These are phyloP conservation scores for Thuidium tamariscinum DNA, from an alignment of 225 moss, liverwort and hornwort genomes.

Conservation along the genomic window DNA sequence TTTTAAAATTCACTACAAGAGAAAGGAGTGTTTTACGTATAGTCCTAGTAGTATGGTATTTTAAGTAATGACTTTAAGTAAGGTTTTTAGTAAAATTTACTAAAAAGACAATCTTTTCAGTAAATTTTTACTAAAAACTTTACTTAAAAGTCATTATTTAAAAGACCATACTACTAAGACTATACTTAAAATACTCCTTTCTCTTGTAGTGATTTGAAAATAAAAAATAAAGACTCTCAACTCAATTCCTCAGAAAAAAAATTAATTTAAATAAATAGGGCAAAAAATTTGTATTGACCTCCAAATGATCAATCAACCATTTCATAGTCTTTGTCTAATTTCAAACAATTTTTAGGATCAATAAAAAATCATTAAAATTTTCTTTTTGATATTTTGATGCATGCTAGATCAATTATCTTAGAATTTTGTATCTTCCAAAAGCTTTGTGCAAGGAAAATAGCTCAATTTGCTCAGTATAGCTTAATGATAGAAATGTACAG, in stretches of 20 bases:
- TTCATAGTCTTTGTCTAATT: fast-evolving
- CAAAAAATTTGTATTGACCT: neutral
- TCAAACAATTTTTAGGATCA: fast-evolving
- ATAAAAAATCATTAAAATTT: neutral
- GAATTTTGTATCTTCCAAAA: neutral
- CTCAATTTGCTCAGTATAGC: neutral
- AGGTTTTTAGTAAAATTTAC: too few species aligned
- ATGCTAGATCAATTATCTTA: fast-evolving
- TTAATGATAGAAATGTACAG: neutral
- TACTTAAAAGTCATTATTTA: too few species aligned
- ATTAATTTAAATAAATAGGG: too few species aligned
- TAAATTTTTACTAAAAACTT: too few species aligned
- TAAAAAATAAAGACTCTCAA: neutral
- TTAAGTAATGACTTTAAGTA: too few species aligned
- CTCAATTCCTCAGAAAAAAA: neutral
- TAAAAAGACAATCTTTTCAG: too few species aligned
- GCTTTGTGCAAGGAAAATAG: neutral
- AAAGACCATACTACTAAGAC: too few species aligned
- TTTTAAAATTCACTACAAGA: too few species aligned
- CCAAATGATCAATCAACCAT: neutral
- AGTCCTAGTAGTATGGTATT: too few species aligned
- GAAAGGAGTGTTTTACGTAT: too few species aligned
- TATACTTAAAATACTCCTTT: too few species aligned
- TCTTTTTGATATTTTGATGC: neutral
- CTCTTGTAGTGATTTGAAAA: neutral